Conservation (phyloP, 441 rosid species). For the Syzygium malaccense region DNA sequence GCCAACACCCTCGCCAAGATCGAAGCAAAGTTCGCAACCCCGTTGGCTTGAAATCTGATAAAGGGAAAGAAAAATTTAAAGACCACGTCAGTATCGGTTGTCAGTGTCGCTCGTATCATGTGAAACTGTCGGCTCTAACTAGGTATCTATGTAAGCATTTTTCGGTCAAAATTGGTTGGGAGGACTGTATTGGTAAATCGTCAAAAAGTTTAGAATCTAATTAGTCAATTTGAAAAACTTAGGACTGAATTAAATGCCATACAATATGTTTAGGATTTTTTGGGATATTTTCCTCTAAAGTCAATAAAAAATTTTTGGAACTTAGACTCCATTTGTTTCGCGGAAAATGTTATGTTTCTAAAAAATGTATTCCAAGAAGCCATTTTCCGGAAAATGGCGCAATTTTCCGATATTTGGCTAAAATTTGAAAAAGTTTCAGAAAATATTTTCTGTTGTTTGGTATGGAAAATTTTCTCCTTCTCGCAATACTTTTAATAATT, state of each 20-base stretch:
- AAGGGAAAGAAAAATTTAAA: background rate
- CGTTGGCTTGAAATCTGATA: accelerated
- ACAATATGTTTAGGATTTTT: background rate
- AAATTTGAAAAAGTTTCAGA: too few species aligned
- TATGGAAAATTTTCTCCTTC: too few species aligned
- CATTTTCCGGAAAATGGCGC: too few species aligned
- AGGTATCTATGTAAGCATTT: background rate
- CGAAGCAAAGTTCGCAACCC: background rate
- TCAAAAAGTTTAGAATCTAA: accelerated
- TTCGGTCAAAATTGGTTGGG: accelerated
- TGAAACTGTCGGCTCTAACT: accelerated
- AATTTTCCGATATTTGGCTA: too few species aligned
- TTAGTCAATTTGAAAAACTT: background rate
- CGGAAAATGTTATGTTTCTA: too few species aligned
- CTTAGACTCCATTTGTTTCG: background rate
- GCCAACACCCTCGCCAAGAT: background rate
- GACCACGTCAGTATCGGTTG: accelerated
- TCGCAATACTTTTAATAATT: too few species aligned
- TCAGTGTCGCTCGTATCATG: too few species aligned
- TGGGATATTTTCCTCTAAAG: background rate
- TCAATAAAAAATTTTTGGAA: background rate
- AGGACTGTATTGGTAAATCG: background rate
- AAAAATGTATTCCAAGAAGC: too few species aligned
- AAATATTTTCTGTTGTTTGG: too few species aligned
- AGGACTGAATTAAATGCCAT: accelerated